These are phyloP conservation scores for Magnusiomyces paraingens DNA, from an alignment of 1,139 yeast genomes.

Conservation along the genomic window DNA sequence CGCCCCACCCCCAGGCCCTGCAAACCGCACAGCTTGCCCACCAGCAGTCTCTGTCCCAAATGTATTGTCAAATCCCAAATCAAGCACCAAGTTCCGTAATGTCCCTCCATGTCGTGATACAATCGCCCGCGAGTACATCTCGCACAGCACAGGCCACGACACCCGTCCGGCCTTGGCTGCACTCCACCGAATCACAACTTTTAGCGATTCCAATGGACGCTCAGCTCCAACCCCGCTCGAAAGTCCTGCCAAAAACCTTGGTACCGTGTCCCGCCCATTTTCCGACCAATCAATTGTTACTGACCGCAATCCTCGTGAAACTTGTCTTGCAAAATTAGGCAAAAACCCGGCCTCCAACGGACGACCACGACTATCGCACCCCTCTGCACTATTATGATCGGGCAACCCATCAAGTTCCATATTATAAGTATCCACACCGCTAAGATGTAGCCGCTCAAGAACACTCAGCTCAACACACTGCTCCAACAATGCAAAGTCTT, in stretches of 20 bases:
- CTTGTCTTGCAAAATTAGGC: conserved; percentile 5
- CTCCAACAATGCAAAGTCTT: conserved; percentile 13
- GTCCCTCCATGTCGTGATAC: conserved; percentile 11
- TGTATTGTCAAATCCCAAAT: conserved; percentile 4
- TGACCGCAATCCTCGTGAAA: conserved; percentile 4
- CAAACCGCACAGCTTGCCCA: background rate
- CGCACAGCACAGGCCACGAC: conserved; percentile 14
- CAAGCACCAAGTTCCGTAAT: conserved; percentile 14
- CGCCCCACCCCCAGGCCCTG: background rate
- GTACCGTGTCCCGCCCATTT: conserved; percentile 13
- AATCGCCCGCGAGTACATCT: conserved; percentile 10
- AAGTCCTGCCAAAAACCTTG: conserved; percentile 11
- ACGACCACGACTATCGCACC: background rate
- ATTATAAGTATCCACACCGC: conserved; percentile 16
- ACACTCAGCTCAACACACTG: conserved; percentile 14
- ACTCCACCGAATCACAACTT: conserved; percentile 15
- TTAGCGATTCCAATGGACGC: conserved; percentile 9
- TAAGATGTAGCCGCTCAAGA: conserved; percentile 16
- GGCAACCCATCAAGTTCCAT: background rate
- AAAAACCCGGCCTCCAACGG: conserved; percentile 11
- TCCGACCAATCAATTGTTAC: conserved; percentile 18
- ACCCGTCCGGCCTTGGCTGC: conserved; percentile 3
- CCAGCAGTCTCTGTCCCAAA: conserved; percentile 1
- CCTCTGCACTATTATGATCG: background rate
- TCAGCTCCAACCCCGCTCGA: conserved; percentile 1